These are phyloP conservation scores for Chlorella sp. DNA, from an alignment of 139 green algal species.

Conservation along the genomic window DNA sequence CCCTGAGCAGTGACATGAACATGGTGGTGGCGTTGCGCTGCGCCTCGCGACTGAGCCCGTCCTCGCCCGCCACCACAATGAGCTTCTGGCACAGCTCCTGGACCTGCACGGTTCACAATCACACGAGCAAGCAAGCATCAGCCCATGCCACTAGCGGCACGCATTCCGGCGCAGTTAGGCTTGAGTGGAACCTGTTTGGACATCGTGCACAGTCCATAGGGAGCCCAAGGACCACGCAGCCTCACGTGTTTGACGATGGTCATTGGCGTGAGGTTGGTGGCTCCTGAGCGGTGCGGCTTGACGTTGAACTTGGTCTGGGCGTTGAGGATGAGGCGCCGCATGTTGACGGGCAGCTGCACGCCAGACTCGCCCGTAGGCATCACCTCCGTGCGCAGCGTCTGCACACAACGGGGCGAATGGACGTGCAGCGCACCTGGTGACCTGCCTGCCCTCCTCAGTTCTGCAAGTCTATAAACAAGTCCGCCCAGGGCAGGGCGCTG, in stretches of 20 bases:
- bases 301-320: conserved; percentile 81
- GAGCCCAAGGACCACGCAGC: no score
- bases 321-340: conserved; percentile 89
- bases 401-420: no score
- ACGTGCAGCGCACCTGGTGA: no score
- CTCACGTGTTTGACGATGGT: conserved; percentile 52
- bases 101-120: conserved; percentile 20
- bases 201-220: no score
- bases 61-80: conserved; percentile 74
- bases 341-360: conserved; percentile 88
- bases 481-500: no score
- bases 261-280: conserved; percentile 50
- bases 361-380: conserved; percentile 67
- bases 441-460: no score
- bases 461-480: no score
- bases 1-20: conserved; percentile 81
- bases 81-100: conserved; percentile 64
- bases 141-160: no score
- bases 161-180: no score
- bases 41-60: conserved; percentile 81
- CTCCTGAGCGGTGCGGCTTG: conserved; percentile 15
- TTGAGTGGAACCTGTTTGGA: no score
- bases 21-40: conserved; percentile 94
- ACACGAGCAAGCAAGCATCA: no score
- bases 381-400: conserved; percentile 69